A percentile compares a stretch with the other conserved stretches of the same genome.
Conservation (phyloP, 1,139 yeast species). For the Geotrichum candidum region DNA sequence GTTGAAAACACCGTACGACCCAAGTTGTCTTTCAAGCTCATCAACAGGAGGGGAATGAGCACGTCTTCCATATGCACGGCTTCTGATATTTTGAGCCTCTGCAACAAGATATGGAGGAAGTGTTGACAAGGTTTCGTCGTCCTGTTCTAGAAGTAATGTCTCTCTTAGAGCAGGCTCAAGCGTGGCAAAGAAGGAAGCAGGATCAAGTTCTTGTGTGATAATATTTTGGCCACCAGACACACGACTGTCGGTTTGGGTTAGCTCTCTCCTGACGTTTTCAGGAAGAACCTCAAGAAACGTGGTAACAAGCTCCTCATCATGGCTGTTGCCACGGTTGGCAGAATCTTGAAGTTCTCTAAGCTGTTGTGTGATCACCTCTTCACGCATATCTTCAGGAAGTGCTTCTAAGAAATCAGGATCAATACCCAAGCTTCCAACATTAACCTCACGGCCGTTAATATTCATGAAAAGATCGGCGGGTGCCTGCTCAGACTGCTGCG, state of each 20-base stretch:
- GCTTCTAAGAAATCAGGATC: constrained; percentile 91
- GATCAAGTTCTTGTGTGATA: constrained; percentile 28
- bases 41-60: constrained; percentile 11
- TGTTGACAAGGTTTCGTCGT: constrained; percentile 31
- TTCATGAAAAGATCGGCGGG: constrained; percentile 46
- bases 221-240: constrained; percentile 9
- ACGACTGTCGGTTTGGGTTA: constrained; percentile 50
- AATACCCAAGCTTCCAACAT: constrained; percentile 83
- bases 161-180: constrained; percentile 36
- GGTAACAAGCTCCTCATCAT: constrained; percentile 63
- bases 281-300: constrained; percentile 82
- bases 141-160: constrained; percentile 34
- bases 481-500: background rate
- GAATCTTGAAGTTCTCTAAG: constrained; percentile 49
- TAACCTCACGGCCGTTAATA: constrained; percentile 76
- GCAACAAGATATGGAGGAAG: constrained; percentile 33
- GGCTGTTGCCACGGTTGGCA: constrained; percentile 39
- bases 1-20: constrained; percentile 7
- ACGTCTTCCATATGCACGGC: constrained; percentile 22
- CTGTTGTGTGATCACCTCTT: constrained; percentile 86
- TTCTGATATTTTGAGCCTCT: constrained; percentile 32
- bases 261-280: constrained; percentile 63
- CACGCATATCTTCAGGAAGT: constrained; percentile 87
- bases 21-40: constrained; percentile 9
- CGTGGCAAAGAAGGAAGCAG: constrained; percentile 33